Evolutionary conservation across 1,284 basidiomycete species (phyloP).

Genomic region (Fistulina hepatica): DNA sequence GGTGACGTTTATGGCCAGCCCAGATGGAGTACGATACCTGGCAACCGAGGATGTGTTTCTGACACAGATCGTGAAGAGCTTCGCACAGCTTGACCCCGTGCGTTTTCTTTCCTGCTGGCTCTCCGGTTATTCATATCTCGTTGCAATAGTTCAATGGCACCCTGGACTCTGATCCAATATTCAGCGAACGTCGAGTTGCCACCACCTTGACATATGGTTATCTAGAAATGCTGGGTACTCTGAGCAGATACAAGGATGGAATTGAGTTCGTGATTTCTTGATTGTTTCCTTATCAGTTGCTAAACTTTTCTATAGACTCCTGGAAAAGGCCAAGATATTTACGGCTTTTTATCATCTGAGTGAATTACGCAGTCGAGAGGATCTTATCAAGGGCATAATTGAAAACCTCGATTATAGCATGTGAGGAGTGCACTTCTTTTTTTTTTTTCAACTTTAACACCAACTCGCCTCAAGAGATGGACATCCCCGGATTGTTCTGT

Average conservation of each 20-base stretch:
- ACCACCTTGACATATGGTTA: conserved; percentile 87
- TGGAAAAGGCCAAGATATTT: conserved; percentile 90
- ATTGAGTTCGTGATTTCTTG: conserved; percentile 54
- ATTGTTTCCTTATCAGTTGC: conserved; percentile 3
- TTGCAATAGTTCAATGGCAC: conserved; percentile 48
- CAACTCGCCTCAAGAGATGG: conserved; percentile 59
- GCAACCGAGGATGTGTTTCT: conserved; percentile 79
- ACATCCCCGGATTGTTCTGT: conserved; percentile 82
- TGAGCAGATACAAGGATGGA: conserved; percentile 83
- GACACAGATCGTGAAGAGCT: conserved; percentile 76
- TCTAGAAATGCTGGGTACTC: conserved; percentile 88
- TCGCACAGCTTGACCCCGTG: conserved; percentile 89
- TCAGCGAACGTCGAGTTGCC: conserved; percentile 76
- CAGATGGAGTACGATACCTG: conserved; percentile 80
- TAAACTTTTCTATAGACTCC: conserved; percentile 38
- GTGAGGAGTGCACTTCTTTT: conserved; percentile 33
- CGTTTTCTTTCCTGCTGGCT: conserved; percentile 18
- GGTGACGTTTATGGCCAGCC: conserved; percentile 71
- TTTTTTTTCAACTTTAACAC: conserved; percentile 4
- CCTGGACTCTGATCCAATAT: conserved; percentile 67
- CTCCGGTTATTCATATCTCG: neutral
- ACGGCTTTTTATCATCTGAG: conserved; percentile 92
- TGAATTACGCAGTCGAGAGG: conserved; percentile 84
- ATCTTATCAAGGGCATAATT: conserved; percentile 84
- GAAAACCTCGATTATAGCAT: conserved; percentile 86